Conservation (phyloP, 495 filamentous ascomycete species). For the Copromyces sp. region DNA sequence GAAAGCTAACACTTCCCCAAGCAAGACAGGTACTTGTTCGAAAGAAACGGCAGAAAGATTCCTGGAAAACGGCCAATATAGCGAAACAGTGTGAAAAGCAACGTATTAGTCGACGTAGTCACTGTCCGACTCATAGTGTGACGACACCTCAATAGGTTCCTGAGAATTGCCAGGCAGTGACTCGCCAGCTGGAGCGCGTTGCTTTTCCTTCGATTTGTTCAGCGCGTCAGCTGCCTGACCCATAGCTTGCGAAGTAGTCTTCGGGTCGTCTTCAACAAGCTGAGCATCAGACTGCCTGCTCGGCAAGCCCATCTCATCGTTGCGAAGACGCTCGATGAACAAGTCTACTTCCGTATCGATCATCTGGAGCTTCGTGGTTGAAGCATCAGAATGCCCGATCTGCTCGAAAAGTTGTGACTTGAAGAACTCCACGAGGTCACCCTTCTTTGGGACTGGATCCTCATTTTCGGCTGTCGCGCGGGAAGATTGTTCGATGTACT, state of each 20-base stretch:
- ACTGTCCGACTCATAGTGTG: neutral
- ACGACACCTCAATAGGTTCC: neutral
- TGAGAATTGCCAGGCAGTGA: neutral
- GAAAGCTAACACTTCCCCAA: neutral
- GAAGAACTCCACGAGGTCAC: neutral
- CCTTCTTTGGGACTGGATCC: neutral
- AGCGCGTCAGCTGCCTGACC: neutral
- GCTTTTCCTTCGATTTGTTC: neutral
- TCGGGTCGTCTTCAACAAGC: neutral
- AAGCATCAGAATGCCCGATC: neutral
- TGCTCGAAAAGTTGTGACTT: neutral
- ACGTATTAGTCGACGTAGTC: neutral
- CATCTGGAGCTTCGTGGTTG: neutral
- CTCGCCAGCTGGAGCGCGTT: neutral
- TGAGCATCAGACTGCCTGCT: neutral
- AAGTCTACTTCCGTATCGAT: neutral
- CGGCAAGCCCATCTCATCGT: neutral
- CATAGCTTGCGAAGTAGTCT: neutral
- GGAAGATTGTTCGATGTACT: neutral
- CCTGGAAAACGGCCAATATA: neutral
- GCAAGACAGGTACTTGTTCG: neutral
- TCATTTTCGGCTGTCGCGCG: neutral
- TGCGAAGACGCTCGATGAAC: conserved; percentile 5
- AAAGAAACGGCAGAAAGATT: neutral
- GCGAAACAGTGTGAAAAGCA: neutral